Evolutionary conservation across 2,329 filamentous ascomycete species (phyloP), one percentile per base, ranked within the genome.

Genomic region (Xylaria arbuscula): DNA sequence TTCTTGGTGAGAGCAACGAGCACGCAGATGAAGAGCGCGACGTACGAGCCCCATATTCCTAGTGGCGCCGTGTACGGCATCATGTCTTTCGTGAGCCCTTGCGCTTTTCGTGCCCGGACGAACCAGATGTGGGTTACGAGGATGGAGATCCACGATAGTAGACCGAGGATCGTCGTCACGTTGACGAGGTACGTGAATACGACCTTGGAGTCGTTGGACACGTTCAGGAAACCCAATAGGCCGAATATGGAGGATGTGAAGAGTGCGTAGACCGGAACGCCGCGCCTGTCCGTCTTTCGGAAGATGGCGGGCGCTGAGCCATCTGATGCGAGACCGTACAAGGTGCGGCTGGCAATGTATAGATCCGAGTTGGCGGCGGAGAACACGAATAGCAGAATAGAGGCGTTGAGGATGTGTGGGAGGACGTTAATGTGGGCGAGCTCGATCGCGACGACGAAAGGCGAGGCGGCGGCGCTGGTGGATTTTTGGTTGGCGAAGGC

Each of bases 1-100:
- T 93, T 94, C 86, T 96, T 97, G 76, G 93, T 95, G 60, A 97
- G 77, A 1, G 91, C 87, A 69, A 96, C 92, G 40, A 96, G 77
- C 75, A 86, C 84, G 81, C 91, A 93, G 81, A 93, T 90, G 76
- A 84, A 82, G 1, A 96, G 84, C 0, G 91, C 91, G 67, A 83
- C 82, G 76, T 89, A 89, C 0, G 90, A 93, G 11, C 93, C 93
- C 69, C 78, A 86, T 45, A 89, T 81, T n/a, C 93, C 92, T 17
- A 94, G 85, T 0, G 93, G 93, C 0, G 92, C 90, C 17, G 84
- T 84, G 78, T 90, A 94, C 0, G 88, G 86, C 68, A 92, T 81
- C 51, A 81, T 79, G 13, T 81, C 80, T 76, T 89, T 78, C 11
- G 85, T 79, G 15, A 92, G 81, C 62, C 83, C 81, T 74, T 92